Conservation (phyloP, 805 yeast species). For the Teunomyces kruisii region DNA sequence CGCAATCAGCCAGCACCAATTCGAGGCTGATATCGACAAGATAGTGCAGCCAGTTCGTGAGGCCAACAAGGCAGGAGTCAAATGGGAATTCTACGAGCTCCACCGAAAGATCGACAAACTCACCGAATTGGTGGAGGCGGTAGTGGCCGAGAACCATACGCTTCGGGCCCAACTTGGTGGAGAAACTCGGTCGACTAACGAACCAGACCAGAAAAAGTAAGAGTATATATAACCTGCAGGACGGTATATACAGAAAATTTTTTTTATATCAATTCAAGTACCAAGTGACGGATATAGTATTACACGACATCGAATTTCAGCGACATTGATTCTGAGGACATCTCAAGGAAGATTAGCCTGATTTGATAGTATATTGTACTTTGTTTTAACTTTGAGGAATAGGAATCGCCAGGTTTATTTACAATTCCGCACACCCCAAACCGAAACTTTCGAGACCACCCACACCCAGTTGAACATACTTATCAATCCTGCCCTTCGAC, state of each 20-base stretch:
- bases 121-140: slow-evolving; percentile 37
- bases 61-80: slow-evolving; percentile 55
- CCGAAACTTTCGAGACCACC: slow-evolving; percentile 2
- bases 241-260: neutral
- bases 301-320: neutral
- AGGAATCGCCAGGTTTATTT: neutral
- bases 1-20: slow-evolving; percentile 46
- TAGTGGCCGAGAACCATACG: slow-evolving; percentile 32
- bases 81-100: slow-evolving; percentile 63
- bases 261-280: neutral
- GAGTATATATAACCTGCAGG: neutral
- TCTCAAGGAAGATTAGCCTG: neutral
- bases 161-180: neutral
- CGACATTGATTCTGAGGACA: neutral
- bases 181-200: slow-evolving; percentile 4
- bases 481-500: neutral
- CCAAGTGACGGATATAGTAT: neutral
- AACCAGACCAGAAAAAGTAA: slow-evolving; percentile 15
- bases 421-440: slow-evolving; percentile 3
- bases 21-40: slow-evolving; percentile 50
- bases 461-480: neutral
- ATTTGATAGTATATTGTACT: neutral
- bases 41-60: slow-evolving; percentile 59
- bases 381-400: neutral
- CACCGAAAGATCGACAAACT: slow-evolving; percentile 52